Conservation (phyloP, 2,329 filamentous ascomycete species). For the Fusarium gaditjirri region DNA sequence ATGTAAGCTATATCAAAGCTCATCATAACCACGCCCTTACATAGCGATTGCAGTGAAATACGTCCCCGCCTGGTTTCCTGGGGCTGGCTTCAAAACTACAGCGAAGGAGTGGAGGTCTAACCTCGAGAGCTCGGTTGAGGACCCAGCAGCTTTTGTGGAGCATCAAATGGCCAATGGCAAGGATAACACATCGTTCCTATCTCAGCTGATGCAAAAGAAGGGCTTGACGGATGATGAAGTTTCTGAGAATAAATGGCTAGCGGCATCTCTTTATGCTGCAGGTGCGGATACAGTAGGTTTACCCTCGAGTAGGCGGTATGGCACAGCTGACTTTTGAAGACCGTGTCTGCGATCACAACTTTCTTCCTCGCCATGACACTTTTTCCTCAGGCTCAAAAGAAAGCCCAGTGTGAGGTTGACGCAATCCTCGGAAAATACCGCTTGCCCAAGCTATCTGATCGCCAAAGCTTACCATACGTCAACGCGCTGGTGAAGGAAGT, state of each 20-base stretch:
- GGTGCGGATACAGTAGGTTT: constrained; percentile 32
- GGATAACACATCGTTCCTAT: constrained; percentile 16
- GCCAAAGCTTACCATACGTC: constrained; percentile 42
- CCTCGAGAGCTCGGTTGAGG: constrained; percentile 12
- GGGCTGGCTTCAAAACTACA: constrained; percentile 14
- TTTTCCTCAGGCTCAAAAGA: constrained; percentile 10
- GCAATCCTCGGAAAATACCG: constrained; percentile 37
- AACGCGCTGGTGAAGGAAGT: constrained; percentile 45
- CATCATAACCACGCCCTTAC: too few relatives aligned
- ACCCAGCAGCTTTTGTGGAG: constrained; percentile 26
- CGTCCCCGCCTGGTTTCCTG: constrained; percentile 21
- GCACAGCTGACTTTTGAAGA: neutral
- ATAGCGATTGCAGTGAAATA: neutral
- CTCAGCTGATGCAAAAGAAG: neutral
- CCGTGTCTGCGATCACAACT: constrained; percentile 20
- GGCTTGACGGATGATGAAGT: neutral
- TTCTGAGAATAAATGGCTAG: constrained; percentile 31
- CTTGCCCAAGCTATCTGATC: constrained; percentile 37
- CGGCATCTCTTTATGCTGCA: constrained; percentile 30
- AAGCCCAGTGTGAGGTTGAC: constrained; percentile 32
- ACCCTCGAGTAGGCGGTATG: fast-evolving
- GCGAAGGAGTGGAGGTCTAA: constrained; percentile 21
- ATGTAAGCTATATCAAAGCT: neutral
- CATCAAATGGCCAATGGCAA: constrained; percentile 18
- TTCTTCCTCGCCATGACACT: constrained; percentile 32